phyloP scores from a whole-genome alignment of 148 eudicot genomes.

The Rhododendron ferrugineum region DNA sequence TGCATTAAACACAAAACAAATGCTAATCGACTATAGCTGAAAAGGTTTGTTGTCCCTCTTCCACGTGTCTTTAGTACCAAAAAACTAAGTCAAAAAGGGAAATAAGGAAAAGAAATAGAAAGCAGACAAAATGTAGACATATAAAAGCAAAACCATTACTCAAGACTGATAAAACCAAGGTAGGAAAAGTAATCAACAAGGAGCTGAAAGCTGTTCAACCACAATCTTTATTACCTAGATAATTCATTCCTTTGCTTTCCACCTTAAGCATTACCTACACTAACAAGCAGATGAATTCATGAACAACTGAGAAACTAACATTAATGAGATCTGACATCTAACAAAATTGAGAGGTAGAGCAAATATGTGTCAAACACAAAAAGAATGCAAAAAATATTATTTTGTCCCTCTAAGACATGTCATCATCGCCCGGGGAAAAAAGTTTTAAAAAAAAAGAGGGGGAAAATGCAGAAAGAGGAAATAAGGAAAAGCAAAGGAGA shows the following conservation, averaged over 20 bases:
- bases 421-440: not conserved
- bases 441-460: no score
- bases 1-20: not conserved
- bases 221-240: not conserved
- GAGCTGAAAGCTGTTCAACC: not conserved
- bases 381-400: not conserved
- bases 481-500: not conserved
- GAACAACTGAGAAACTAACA: not conserved
- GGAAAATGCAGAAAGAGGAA: not conserved
- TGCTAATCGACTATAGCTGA: not conserved
- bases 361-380: not conserved
- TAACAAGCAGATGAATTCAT: not conserved
- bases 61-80: not conserved
- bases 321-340: not conserved
- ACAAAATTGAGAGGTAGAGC: not conserved
- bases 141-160: not conserved
- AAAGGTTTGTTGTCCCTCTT: not conserved
- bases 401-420: not conserved
- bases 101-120: not conserved
- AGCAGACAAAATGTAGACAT: not conserved
- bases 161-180: not conserved
- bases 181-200: not conserved
- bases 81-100: not conserved
- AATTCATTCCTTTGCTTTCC: not conserved
- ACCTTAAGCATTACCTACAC: not conserved